These are phyloP conservation scores for Stentor coeruleus DNA, from an alignment of 73 alveolate species.

Conservation along the genomic window DNA sequence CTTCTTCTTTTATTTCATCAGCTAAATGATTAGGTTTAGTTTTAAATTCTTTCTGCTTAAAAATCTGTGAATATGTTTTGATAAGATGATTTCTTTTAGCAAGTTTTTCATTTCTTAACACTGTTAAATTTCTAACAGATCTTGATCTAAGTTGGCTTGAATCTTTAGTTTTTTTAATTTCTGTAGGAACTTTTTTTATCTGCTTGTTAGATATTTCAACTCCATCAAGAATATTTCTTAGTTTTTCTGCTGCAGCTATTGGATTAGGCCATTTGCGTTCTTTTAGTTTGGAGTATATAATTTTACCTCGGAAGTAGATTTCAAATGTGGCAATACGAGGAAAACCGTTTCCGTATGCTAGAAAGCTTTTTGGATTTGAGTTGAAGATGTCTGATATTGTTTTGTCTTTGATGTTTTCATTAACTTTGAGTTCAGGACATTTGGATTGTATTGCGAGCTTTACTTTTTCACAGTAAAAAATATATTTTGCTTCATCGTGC, in stretches of 20 bases:
- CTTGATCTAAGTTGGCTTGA: no score
- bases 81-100: no score
- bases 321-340: conserved; percentile 54
- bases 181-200: neutral
- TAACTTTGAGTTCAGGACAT: conserved; percentile 20
- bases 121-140: no score
- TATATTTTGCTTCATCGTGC: conserved; percentile 34
- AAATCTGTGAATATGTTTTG: no score
- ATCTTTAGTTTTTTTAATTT: no score
- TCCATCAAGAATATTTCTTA: conserved; percentile 17
- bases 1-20: no score
- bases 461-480: neutral
- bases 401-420: conserved; percentile 18
- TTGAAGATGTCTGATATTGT: conserved; percentile 10
- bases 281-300: conserved; percentile 36
- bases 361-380: neutral
- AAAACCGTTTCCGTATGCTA: conserved; percentile 4
- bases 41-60: no score
- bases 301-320: conserved; percentile 30
- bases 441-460: conserved; percentile 10
- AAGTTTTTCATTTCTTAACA: no score
- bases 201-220: neutral
- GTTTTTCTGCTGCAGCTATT: conserved; percentile 20
- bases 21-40: no score
- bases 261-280: conserved; percentile 46